Conservation (phyloP, 2,329 filamentous ascomycete species). For the Paraphaeosphaeria sporulosa region DNA sequence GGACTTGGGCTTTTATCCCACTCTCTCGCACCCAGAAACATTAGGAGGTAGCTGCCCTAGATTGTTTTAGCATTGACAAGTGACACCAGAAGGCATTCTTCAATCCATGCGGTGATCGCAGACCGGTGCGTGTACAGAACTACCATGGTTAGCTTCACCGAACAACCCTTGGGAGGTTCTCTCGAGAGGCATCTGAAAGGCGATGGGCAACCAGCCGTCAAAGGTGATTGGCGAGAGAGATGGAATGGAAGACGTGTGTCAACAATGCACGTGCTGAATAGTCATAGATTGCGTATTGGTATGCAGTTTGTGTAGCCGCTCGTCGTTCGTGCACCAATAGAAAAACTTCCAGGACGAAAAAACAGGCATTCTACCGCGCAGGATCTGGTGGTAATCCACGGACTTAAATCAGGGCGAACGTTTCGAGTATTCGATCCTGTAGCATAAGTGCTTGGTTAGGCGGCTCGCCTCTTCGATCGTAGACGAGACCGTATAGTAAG, state of each 20-base stretch:
- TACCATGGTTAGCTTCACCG: not conserved
- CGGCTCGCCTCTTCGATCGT: too few relatives aligned
- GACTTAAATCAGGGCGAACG: too few relatives aligned
- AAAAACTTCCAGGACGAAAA: not conserved
- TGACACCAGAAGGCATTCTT: not conserved
- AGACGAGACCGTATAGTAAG: too few relatives aligned
- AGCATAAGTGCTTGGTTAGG: too few relatives aligned
- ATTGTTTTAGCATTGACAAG: not conserved
- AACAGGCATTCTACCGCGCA: too few relatives aligned
- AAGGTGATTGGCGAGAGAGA: not conserved
- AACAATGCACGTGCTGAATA: not conserved
- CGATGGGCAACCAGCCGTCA: not conserved
- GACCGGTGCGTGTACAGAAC: not conserved
- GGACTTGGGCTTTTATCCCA: not conserved
- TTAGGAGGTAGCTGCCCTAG: conserved; percentile 3
- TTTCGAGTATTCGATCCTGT: too few relatives aligned
- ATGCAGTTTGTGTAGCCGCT: not conserved
- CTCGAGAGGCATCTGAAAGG: not conserved
- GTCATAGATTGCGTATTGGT: not conserved
- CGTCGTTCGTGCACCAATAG: not conserved
- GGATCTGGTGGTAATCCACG: too few relatives aligned
- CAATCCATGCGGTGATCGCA: not conserved
- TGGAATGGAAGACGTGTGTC: not conserved
- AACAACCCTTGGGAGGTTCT: not conserved
- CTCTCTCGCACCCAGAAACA: not conserved